phyloP scores from a whole-genome alignment of 140 eudicot species.

The Erigeron philadelphicus region DNA sequence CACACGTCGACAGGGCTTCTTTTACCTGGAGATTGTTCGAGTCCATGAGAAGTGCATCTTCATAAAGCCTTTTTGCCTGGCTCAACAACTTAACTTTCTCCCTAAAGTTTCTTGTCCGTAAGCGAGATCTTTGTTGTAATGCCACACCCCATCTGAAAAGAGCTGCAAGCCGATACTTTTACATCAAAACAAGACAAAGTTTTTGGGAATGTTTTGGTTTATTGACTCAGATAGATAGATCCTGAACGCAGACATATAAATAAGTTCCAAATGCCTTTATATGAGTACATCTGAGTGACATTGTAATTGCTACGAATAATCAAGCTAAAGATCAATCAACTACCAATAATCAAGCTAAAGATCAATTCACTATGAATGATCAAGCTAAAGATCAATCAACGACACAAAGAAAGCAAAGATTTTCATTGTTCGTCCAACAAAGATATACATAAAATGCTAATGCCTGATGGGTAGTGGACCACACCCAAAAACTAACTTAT shows the following conservation, averaged over 20 bases:
- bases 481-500: no score
- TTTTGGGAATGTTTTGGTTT: neutral
- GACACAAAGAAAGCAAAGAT: no score
- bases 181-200: slow-evolving; percentile 4
- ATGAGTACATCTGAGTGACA: neutral
- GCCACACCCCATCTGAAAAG: slow-evolving; percentile 93
- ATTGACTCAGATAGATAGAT: neutral
- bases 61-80: slow-evolving; percentile 82
- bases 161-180: slow-evolving; percentile 54
- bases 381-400: no score
- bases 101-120: slow-evolving; percentile 60
- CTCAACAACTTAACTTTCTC: slow-evolving; percentile 80
- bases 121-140: slow-evolving; percentile 83
- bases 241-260: neutral
- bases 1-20: slow-evolving; percentile 66
- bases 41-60: slow-evolving; percentile 88
- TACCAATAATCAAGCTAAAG: no score
- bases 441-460: no score
- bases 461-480: no score
- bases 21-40: slow-evolving; percentile 53
- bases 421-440: no score
- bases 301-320: no score
- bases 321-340: no score
- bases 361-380: no score
- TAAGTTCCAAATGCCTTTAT: neutral